These are phyloP conservation scores for Stereum hirsutum DNA, from an alignment of 1,284 basidiomycete genomes.

Conservation along the genomic window DNA sequence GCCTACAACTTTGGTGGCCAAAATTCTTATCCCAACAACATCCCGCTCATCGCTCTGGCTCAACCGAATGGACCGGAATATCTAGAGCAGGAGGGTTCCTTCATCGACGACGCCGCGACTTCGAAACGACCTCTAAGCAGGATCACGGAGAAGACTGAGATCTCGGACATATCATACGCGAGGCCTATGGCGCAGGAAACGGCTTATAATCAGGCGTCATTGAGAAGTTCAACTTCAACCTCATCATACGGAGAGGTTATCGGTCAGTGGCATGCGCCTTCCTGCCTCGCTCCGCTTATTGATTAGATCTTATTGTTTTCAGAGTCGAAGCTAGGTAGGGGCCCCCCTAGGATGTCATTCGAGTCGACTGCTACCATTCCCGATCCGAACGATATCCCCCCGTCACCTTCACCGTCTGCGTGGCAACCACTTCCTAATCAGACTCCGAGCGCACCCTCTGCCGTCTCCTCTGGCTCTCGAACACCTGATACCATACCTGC, in stretches of 20 bases:
- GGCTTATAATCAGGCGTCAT: no score
- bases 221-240: slow-evolving; percentile 30
- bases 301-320: neutral
- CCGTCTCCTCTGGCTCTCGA: slow-evolving; percentile 32
- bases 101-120: slow-evolving; percentile 8
- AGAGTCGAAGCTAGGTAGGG: slow-evolving; percentile 9
- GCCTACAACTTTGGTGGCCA: no score
- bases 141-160: slow-evolving; percentile 58
- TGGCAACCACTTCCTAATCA: slow-evolving; percentile 43
- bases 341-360: no score
- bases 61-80: slow-evolving; percentile 13
- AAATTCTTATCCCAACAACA: slow-evolving; percentile 7
- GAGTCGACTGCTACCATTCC: slow-evolving; percentile 11
- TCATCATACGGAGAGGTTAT: slow-evolving; percentile 46
- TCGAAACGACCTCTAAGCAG: slow-evolving; percentile 34
- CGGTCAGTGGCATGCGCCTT: slow-evolving; percentile 38
- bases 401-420: slow-evolving; percentile 63
- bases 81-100: slow-evolving; percentile 10
- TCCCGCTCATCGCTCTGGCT: slow-evolving; percentile 19
- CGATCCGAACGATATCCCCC: slow-evolving; percentile 55
- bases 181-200: no score
- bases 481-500: slow-evolving; percentile 19
- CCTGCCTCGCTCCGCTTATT: neutral
- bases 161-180: slow-evolving; percentile 37
- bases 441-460: slow-evolving; percentile 44